Conservation (phyloP, 257 asterid species). For the Gardenia jasminoides region DNA sequence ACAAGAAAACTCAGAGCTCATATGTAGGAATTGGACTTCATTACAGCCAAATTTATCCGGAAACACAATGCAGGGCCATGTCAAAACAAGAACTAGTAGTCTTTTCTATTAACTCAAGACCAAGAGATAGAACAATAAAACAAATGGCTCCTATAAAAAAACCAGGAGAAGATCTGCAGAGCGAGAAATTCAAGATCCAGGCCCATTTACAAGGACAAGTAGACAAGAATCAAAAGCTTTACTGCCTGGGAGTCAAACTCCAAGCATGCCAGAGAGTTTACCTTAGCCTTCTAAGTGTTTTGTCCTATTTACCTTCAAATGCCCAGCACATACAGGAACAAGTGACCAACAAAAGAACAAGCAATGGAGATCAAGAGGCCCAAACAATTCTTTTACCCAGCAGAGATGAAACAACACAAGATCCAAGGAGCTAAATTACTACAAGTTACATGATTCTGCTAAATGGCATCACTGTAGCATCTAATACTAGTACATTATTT, state of each 20-base stretch:
- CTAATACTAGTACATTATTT: background rate
- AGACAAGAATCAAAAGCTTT: background rate
- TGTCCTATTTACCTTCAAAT: background rate
- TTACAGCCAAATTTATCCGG: too few species aligned
- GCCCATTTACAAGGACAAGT: background rate
- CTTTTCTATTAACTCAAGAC: background rate
- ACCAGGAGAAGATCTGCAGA: background rate
- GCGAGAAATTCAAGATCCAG: slow-evolving; percentile 2
- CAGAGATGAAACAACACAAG: background rate
- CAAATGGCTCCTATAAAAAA: background rate
- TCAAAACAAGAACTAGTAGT: background rate
- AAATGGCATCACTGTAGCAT: background rate
- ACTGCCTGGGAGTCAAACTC: background rate
- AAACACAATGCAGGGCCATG: background rate
- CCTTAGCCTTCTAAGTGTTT: background rate
- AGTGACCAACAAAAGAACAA: background rate
- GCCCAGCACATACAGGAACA: background rate
- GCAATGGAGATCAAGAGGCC: background rate
- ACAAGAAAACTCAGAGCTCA: too few species aligned
- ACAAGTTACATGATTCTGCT: background rate
- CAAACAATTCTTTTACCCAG: background rate
- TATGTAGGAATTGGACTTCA: background rate
- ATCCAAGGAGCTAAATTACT: background rate
- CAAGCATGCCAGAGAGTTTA: background rate
- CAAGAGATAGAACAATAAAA: background rate